phyloP scores from a whole-genome alignment of 257 asterid genomes.

The Fraxinus cuspidata region DNA sequence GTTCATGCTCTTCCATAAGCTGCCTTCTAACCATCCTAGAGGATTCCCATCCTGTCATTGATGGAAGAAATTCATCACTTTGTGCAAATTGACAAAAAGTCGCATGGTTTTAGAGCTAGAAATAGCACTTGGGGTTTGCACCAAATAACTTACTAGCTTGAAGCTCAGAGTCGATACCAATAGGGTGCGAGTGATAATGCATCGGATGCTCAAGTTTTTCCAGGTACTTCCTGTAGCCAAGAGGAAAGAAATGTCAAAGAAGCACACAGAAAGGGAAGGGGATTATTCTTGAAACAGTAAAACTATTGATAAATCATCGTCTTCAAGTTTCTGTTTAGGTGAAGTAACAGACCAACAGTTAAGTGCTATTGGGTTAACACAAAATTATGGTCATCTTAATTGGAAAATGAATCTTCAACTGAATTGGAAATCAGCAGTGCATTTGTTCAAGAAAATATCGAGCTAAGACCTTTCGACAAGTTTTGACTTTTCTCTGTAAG shows the following conservation, averaged over 20 bases:
- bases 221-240: conserved; percentile 57
- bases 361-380: not conserved
- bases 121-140: not conserved
- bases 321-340: not conserved
- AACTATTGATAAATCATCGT: not conserved
- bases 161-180: conserved; percentile 44
- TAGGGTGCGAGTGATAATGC: conserved; percentile 41
- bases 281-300: no score
- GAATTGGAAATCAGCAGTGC: not conserved
- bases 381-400: not conserved
- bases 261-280: not conserved
- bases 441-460: not conserved
- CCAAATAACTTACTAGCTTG: conserved; percentile 48
- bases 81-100: not conserved
- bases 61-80: not conserved
- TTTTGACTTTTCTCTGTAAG: conserved; percentile 79
- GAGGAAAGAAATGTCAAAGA: not conserved
- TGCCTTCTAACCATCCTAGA: conserved; percentile 50
- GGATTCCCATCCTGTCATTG: conserved; percentile 54
- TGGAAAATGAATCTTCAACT: not conserved
- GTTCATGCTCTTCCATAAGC: conserved; percentile 53
- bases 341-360: not conserved
- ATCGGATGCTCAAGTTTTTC: conserved; percentile 56
- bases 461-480: conserved; percentile 55
- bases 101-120: not conserved